Percentiles rank a stretch among this genome's conserved stretches.
These are phyloP conservation scores for Aspergillus mulundensis DNA, from an alignment of 495 filamentous ascomycete species.

Conservation along the genomic window DNA sequence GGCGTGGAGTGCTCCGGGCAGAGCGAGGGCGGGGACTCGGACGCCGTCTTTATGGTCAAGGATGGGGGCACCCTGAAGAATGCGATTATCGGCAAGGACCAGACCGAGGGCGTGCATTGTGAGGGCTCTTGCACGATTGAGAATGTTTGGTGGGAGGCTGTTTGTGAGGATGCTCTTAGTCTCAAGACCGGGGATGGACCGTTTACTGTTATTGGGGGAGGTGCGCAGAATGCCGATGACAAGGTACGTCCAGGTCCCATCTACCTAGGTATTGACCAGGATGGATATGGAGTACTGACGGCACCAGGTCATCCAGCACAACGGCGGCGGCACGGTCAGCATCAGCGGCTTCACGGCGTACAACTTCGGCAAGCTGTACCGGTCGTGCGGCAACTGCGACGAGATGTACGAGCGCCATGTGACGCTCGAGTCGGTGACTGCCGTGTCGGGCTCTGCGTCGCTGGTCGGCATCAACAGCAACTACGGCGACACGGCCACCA, in stretches of 20 bases:
- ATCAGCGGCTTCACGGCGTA: conserved; percentile 54
- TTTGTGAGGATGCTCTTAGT: neutral
- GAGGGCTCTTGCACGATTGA: conserved; percentile 38
- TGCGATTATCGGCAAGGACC: neutral
- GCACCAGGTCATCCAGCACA: conserved; percentile 55
- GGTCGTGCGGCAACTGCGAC: conserved; percentile 57
- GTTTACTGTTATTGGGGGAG: neutral
- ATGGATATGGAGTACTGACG: neutral
- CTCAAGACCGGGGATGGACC: neutral
- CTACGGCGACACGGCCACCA: conserved; percentile 19
- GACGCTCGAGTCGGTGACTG: conserved; percentile 48
- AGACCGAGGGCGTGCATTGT: conserved; percentile 43
- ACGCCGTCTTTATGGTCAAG: conserved; percentile 42
- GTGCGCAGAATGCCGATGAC: conserved; percentile 54
- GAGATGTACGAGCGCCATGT: conserved; percentile 39
- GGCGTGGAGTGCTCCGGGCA: conserved; percentile 38
- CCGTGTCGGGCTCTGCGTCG: conserved; percentile 27
- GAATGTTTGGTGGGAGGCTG: conserved; percentile 34
- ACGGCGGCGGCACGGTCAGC: conserved; percentile 53
- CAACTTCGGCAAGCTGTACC: conserved; percentile 51
- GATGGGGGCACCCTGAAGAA: conserved; percentile 40
- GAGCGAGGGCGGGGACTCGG: conserved; percentile 44
- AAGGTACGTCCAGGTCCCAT: conserved; percentile 50
- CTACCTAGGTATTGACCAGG: conserved; percentile 20
- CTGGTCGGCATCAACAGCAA: conserved; percentile 24